Conservation (phyloP, 2,329 filamentous ascomycete species). For the Venturia nashicola region DNA sequence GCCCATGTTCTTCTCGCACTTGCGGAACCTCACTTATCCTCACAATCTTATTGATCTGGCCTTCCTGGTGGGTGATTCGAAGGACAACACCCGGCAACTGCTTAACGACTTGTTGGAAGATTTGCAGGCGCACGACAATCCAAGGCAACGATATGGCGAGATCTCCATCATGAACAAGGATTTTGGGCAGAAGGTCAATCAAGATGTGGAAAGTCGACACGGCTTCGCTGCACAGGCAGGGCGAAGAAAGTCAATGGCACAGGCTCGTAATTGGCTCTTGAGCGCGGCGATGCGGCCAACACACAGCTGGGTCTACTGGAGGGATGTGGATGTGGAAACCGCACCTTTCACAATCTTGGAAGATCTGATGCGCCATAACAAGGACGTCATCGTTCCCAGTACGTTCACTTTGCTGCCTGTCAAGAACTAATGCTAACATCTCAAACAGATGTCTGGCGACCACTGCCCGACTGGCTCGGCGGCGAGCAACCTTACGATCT, state of each 20-base stretch:
- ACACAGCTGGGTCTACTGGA: slow-evolving; percentile 99
- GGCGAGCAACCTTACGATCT: slow-evolving; percentile 97
- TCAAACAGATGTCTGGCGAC: slow-evolving; percentile 70
- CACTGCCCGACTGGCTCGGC: slow-evolving; percentile 96
- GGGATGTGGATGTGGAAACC: slow-evolving; percentile 96
- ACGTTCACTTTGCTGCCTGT: slow-evolving; percentile 31
- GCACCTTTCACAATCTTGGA: slow-evolving; percentile 94
- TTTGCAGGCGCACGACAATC: slow-evolving; percentile 68
- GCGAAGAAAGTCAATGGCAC: slow-evolving; percentile 91
- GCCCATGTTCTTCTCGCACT: slow-evolving; percentile 96
- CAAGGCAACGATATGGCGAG: slow-evolving; percentile 78
- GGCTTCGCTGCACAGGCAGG: slow-evolving; percentile 93
- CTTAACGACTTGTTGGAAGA: slow-evolving; percentile 64
- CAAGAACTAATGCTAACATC: neutral
- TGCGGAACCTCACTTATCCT: slow-evolving; percentile 92
- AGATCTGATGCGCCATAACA: slow-evolving; percentile 97
- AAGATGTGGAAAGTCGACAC: slow-evolving; percentile 94
- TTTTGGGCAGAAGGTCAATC: slow-evolving; percentile 94
- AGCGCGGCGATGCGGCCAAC: slow-evolving; percentile 87
- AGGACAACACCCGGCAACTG: slow-evolving; percentile 72
- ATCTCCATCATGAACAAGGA: slow-evolving; percentile 98
- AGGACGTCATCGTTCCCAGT: slow-evolving; percentile 98
- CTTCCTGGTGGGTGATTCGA: slow-evolving; percentile 94
- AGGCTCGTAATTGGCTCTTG: slow-evolving; percentile 92
- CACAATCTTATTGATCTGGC: slow-evolving; percentile 93